Conservation (phyloP, 2,329 filamentous ascomycete genomes). For the Cladosporium sp. region DNA sequence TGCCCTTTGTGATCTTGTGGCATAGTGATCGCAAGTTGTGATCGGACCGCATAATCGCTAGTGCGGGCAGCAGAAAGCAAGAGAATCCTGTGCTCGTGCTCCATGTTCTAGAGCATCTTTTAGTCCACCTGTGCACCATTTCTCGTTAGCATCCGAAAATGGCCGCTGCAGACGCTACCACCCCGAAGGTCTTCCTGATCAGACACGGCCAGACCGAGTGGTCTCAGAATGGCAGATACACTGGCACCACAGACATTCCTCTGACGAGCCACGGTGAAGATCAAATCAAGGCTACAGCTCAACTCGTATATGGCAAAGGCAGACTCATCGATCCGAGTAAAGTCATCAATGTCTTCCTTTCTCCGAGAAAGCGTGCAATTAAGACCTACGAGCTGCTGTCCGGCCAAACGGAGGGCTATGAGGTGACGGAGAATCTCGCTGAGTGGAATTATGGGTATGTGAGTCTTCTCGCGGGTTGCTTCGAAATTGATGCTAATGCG, state of each 20-base stretch:
- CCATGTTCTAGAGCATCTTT: not conserved
- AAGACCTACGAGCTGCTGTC: slow-evolving; percentile 46
- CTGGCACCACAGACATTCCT: slow-evolving; percentile 77
- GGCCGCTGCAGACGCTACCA: slow-evolving; percentile 36
- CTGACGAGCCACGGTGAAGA: slow-evolving; percentile 75
- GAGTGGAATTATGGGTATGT: slow-evolving; percentile 72
- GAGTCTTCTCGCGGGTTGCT: slow-evolving; percentile 27
- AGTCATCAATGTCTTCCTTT: slow-evolving; percentile 44
- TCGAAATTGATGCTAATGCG: not conserved
- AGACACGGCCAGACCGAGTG: slow-evolving; percentile 95
- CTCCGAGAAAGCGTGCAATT: slow-evolving; percentile 44
- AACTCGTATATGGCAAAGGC: slow-evolving; percentile 43
- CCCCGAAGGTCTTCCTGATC: slow-evolving; percentile 71
- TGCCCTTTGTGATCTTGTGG: too few relatives aligned
- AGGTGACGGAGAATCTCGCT: slow-evolving; percentile 62
- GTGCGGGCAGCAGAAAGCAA: slow-evolving; percentile 3
- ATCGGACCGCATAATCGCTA: not conserved
- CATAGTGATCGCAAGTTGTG: too few relatives aligned
- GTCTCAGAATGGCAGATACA: slow-evolving; percentile 77
- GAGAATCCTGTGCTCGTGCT: slow-evolving; percentile 7
- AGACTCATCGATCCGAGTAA: slow-evolving; percentile 47
- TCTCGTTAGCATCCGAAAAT: slow-evolving; percentile 14
- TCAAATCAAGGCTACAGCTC: slow-evolving; percentile 42
- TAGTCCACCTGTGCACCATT: too few relatives aligned
- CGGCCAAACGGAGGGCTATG: slow-evolving; percentile 26